phyloP scores from a whole-genome alignment of 176 grass and related monocot species.

The Chrysopogon serrulatus region DNA sequence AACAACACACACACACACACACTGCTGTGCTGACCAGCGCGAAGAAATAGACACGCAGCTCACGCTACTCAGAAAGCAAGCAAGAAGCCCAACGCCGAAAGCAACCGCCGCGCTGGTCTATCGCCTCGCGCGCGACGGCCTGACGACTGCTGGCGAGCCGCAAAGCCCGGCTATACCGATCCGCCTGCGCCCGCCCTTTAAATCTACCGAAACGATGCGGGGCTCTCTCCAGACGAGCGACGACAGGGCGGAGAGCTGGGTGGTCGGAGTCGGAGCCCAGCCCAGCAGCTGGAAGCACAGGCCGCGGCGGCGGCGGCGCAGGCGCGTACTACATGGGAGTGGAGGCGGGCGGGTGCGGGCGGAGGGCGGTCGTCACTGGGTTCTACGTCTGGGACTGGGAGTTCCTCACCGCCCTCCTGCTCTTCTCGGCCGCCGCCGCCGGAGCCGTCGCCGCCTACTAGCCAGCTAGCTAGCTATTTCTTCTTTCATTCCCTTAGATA shows the following conservation, averaged over 20 bases:
- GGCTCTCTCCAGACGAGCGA: background rate
- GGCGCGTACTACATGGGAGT: slow-evolving; percentile 58
- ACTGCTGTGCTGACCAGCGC: background rate
- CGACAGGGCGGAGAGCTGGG: background rate
- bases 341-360: slow-evolving; percentile 40
- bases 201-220: background rate
- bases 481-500: background rate
- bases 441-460: slow-evolving; percentile 9
- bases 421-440: slow-evolving; percentile 57
- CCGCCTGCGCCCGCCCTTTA: background rate
- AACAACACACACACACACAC: background rate
- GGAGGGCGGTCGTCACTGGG: slow-evolving; percentile 60
- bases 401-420: slow-evolving; percentile 85
- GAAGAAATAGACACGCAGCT: background rate
- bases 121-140: slow-evolving; percentile 1
- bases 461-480: background rate
- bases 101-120: background rate
- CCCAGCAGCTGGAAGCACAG: background rate
- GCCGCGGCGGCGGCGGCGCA: background rate
- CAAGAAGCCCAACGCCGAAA: background rate
- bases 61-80: background rate
- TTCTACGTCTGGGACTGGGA: slow-evolving; percentile 98
- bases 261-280: background rate
- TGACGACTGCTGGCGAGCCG: too few relatives aligned
- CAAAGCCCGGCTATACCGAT: background rate